Conservation (phyloP, 1,284 basidiomycete genomes). For the Ganoderma leucocontextum region DNA sequence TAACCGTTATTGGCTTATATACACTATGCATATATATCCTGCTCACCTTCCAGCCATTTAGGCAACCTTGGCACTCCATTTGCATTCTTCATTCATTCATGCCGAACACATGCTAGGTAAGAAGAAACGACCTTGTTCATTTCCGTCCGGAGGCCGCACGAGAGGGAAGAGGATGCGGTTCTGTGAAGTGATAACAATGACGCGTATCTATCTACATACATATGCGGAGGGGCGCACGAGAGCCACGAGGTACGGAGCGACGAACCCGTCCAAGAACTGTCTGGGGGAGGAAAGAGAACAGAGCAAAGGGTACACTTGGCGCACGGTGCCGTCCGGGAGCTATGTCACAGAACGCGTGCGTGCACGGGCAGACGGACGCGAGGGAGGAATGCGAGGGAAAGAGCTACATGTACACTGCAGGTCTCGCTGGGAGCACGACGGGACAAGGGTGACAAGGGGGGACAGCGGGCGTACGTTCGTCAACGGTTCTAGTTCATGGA, state of each 20-base stretch:
- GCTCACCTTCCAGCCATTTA: not conserved
- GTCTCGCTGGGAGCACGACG: not conserved
- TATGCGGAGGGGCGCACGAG: conserved; percentile 11
- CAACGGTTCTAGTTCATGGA: not conserved
- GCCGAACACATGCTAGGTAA: not conserved
- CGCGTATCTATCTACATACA: conserved; percentile 31
- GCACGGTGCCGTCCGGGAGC: conserved; percentile 12
- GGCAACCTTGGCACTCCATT: not conserved
- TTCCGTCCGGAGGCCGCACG: not conserved
- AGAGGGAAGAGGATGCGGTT: not conserved
- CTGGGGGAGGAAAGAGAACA: not conserved
- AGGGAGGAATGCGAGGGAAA: not conserved
- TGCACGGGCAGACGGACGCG: not conserved
- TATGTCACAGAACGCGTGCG: conserved; percentile 20
- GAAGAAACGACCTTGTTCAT: not conserved
- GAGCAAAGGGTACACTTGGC: conserved; percentile 18
- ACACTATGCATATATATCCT: conserved; percentile 2
- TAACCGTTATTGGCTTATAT: conserved; percentile 21
- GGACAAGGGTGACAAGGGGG: not conserved
- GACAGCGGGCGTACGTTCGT: conserved; percentile 9
- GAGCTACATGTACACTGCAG: conserved; percentile 9
- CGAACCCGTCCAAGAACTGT: conserved; percentile 8
- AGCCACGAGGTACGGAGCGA: conserved; percentile 3
- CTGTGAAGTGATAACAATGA: conserved; percentile 15
- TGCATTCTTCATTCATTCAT: not conserved